Base-by-base conservation (phyloP, 1,284 basidiomycete species). In the Cutaneotrichosporon cyanovorans region DNA sequence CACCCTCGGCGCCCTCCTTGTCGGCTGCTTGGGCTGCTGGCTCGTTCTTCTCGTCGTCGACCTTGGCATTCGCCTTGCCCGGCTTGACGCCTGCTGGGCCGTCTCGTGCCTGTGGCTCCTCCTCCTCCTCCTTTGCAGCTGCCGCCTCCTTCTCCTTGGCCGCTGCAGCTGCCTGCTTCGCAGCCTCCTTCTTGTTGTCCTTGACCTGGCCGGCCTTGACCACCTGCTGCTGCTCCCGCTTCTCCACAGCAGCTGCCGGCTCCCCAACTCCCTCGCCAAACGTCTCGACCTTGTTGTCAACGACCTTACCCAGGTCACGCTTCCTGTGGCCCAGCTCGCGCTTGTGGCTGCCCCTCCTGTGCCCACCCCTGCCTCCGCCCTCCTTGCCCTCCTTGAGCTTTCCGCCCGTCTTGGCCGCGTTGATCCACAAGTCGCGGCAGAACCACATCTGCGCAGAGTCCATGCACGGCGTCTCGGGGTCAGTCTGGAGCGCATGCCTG, bases 401-500 rank as follows among this genome's bases (percentile, higher is more conserved):
- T 22, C 74, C 59, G 7, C 82, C 83, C 45, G 85, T 83, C 21
- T 77, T 75, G 2, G 90, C 91, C 41, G 83, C 84, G 56, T 79
- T 78, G 16, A 88, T 77, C 91, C 91, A 96, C 34, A 95, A 74
- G 68, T 96, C 91, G 40, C 91, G 75, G 63, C 91, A 96, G 75
- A 96, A 95, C 84, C 87, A 93, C 40, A 89, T 87, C 69, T 96
- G 91, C 23, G 81, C 85, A 59, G 86, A 90, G 68, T 96, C 91
- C 63, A 95, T 79, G 66, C 91, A 96, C 23, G 84, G 75, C 2
- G 85, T 85, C 54, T 91, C 87, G 5, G 84, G 78, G 31, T 78
- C 77, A 4, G 75, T 70, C 0, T 79, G 77, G 2, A 77, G 69
- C 25, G 84, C 82, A 3, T 80, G 75, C 34, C 73, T 74, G 14